Base-by-base conservation (phyloP, 768 basidiomycete genomes). In the Rhodotorula diobovata region DNA sequence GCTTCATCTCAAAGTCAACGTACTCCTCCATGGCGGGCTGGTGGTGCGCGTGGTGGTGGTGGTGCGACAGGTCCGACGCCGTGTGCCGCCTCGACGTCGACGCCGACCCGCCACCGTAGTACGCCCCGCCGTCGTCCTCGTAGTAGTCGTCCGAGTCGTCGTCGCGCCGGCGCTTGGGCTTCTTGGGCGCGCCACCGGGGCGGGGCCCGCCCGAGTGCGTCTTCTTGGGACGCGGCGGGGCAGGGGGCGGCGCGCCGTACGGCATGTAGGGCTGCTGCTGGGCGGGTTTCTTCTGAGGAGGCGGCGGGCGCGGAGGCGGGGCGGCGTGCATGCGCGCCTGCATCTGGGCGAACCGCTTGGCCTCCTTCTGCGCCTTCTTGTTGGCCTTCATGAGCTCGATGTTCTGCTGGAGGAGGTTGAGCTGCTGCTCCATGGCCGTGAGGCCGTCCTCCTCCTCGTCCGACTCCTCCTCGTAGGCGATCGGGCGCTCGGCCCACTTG, bases 1-100 rank as follows among this genome's bases (percentile, higher is more conserved):
- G 93, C 88, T 99, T 99, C 84, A 98, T 95, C 75, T 93, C 91
- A 80, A 95, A 91, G 62, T 91, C 89, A 48, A 97, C 84, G 28
- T 48, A 71, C 59, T 67, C 68, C 45, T 72, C 72, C 43, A 63
- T 54, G 55, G 77, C 75, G 66, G 77, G 78, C 46, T 70, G 41
- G 41, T 43, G 41, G 41, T 43, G 41, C 41, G 14, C 41, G 41
- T 18, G 14, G 41, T 43, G 41, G 41, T 43, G 41, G 41, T 43
- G 41, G 41, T 43, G 41, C 8, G 14, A 56, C 14, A 41, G 53
- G 4, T 55, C 59, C 21, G 30, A n/a, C 7, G 25, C n/a, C 25
- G 37, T 35, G 41, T 59, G 58, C 35, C 58, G 58, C n/a, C 58
- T 16, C 66, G 58, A 45, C 50, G 66, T 39, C 56, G 56, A 25